Percentiles rank a stretch among this genome's conserved stretches.
phyloP scores from a whole-genome alignment of 2,329 filamentous ascomycete genomes.

The Diaporthe amygdali region DNA sequence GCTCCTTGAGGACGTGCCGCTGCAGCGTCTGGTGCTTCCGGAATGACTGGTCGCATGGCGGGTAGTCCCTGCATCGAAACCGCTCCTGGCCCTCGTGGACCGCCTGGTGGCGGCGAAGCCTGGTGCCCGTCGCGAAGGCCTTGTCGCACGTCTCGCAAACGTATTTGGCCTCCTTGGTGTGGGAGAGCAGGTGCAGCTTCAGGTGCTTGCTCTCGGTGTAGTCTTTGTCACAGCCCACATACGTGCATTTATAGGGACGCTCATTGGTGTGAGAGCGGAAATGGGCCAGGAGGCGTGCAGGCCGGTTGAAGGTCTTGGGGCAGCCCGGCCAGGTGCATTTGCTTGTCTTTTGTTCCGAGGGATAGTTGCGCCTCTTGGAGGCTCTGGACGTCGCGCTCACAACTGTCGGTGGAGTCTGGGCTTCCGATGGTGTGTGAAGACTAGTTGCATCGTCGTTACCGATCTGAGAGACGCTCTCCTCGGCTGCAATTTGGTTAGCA shows the following conservation, averaged over 20 bases:
- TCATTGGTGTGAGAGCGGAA: constrained; percentile 85
- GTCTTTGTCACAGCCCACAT: constrained; percentile 76
- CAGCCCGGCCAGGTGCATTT: constrained; percentile 77
- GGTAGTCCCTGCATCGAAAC: constrained; percentile 73
- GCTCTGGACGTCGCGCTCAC: constrained; percentile 12
- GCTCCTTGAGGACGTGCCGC: constrained; percentile 78
- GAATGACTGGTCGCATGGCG: constrained; percentile 77
- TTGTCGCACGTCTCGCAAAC: constrained; percentile 78
- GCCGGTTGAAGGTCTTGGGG: constrained; percentile 85
- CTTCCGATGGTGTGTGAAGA: neutral
- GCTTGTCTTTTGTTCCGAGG: constrained; percentile 78
- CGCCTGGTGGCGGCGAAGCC: constrained; percentile 77
- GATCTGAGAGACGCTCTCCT: constrained; percentile 11
- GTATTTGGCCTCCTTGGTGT: constrained; percentile 73
- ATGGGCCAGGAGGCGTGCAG: constrained; percentile 74
- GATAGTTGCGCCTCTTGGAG: constrained; percentile 51
- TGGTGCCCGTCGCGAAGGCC: constrained; percentile 79
- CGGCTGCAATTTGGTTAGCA: constrained; percentile 14
- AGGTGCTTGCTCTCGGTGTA: constrained; percentile 89
- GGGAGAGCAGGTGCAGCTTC: constrained; percentile 83
- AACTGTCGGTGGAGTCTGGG: constrained; percentile 12
- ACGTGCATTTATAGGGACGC: constrained; percentile 76
- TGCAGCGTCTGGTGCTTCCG: constrained; percentile 87
- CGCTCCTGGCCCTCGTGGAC: constrained; percentile 80
- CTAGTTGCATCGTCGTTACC: constrained; percentile 12